phyloP scores from a whole-genome alignment of 2,329 filamentous ascomycete species.

The Pseudogymnoascus sp. region DNA sequence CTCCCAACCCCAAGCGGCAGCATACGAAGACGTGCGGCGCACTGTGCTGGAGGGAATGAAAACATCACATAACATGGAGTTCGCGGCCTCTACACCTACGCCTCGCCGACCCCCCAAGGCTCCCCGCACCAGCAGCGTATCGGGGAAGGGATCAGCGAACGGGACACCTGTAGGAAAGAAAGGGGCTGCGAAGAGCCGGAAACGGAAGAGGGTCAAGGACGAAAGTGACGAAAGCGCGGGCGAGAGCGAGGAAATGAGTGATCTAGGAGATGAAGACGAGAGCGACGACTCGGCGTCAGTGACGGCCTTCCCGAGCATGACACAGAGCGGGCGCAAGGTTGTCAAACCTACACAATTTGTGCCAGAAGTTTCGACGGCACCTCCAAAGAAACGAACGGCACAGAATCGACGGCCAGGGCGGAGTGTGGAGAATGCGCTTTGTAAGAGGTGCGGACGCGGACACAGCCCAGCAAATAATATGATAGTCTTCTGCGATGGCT shows the following conservation, averaged over 20 bases:
- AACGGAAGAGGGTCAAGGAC: constrained; percentile 26
- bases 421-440: constrained; percentile 48
- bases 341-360: constrained; percentile 58
- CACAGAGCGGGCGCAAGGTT: constrained; percentile 68
- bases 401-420: constrained; percentile 47
- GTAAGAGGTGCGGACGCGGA: constrained; percentile 64
- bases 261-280: constrained; percentile 31
- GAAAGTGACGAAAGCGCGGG: constrained; percentile 22
- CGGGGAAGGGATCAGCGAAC: constrained; percentile 14
- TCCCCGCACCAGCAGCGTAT: constrained; percentile 12
- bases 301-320: constrained; percentile 54
- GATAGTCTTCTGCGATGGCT: constrained; percentile 81
- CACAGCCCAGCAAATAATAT: constrained; percentile 66
- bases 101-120: constrained; percentile 14
- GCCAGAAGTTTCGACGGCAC: constrained; percentile 43
- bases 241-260: constrained; percentile 28
- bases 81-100: constrained; percentile 17
- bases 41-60: constrained; percentile 30
- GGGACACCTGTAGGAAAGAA: constrained; percentile 11
- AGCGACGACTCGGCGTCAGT: constrained; percentile 35
- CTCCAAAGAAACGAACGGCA: constrained; percentile 32
- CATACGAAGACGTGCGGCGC: constrained; percentile 30
- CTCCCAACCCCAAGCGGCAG: constrained; percentile 18
- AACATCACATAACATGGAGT: constrained; percentile 29
- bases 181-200: constrained; percentile 15